Evolutionary conservation across 148 eudicot species (phyloP).

Genomic region (Pouteria glomerata): DNA sequence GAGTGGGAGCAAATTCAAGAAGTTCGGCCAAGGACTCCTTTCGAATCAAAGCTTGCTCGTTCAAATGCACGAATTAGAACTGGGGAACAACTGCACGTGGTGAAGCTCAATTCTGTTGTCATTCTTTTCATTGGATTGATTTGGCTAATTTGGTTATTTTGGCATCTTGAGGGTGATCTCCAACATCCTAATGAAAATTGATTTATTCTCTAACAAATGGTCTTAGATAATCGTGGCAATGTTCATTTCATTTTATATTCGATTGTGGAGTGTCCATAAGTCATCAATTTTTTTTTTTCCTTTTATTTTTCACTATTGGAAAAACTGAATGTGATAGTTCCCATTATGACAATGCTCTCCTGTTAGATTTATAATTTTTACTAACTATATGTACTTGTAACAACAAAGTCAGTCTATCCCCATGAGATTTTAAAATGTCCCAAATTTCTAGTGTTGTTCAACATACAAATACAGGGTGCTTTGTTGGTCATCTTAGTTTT

Average conservation of each 20-base stretch:
- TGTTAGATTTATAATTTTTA: not conserved
- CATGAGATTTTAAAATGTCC: not conserved
- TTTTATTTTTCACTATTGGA: not conserved
- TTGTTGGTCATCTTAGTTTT: not conserved
- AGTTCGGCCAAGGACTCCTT: constrained; percentile 88
- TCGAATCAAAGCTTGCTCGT: constrained; percentile 89
- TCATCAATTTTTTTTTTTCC: too few species aligned
- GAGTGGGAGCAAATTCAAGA: constrained; percentile 88
- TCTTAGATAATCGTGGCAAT: not conserved
- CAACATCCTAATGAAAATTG: not conserved
- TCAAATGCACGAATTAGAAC: constrained; percentile 85
- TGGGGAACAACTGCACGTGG: constrained; percentile 61
- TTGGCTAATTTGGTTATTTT: not conserved
- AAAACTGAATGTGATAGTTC: not conserved
- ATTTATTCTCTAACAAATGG: not conserved
- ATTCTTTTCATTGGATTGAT: not conserved
- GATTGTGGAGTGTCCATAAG: not conserved
- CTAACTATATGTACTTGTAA: too few species aligned
- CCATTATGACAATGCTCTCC: not conserved
- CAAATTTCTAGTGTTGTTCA: not conserved
- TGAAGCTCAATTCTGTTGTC: constrained; percentile 18
- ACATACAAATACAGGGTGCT: not conserved
- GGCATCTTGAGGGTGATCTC: not conserved
- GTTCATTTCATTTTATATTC: not conserved
- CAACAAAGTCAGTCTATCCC: not conserved